These are phyloP conservation scores for Xylaria sp. DNA, from an alignment of 495 filamentous ascomycete species.

Conservation along the genomic window DNA sequence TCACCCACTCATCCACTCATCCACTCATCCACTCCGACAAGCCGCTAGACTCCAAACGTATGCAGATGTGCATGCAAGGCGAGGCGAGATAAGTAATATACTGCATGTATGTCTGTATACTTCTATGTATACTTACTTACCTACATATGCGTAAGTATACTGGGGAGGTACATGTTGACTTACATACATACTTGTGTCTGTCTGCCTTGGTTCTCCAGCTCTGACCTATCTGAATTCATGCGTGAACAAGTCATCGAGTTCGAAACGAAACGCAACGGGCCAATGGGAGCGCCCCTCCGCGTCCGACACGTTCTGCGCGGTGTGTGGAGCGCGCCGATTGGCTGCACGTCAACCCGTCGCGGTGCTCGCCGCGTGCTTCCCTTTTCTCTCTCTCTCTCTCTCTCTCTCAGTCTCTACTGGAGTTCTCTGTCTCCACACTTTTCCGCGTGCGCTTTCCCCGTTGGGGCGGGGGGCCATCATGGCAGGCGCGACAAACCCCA, in stretches of 20 bases:
- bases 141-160: not conserved
- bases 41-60: slow-evolving; percentile 11
- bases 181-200: too few species aligned
- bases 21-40: not conserved
- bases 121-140: not conserved
- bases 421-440: not conserved
- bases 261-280: not conserved
- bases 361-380: slow-evolving; percentile 9
- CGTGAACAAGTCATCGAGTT: slow-evolving; percentile 10
- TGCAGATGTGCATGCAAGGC: slow-evolving; percentile 13
- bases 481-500: not conserved
- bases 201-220: not conserved
- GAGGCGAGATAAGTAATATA: not conserved
- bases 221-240: slow-evolving; percentile 11
- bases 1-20: too few species aligned
- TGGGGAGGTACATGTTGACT: not conserved
- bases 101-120: too few species aligned
- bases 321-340: slow-evolving; percentile 30
- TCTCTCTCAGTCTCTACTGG: too few species aligned
- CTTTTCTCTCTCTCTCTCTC: not conserved
- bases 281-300: slow-evolving; percentile 3
- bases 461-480: not conserved
- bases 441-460: slow-evolving; percentile 17
- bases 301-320: slow-evolving; percentile 18
- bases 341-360: slow-evolving; percentile 23